Evolutionary conservation across 441 rosid species (phyloP).

Genomic region (Gossypium gossypioides): DNA sequence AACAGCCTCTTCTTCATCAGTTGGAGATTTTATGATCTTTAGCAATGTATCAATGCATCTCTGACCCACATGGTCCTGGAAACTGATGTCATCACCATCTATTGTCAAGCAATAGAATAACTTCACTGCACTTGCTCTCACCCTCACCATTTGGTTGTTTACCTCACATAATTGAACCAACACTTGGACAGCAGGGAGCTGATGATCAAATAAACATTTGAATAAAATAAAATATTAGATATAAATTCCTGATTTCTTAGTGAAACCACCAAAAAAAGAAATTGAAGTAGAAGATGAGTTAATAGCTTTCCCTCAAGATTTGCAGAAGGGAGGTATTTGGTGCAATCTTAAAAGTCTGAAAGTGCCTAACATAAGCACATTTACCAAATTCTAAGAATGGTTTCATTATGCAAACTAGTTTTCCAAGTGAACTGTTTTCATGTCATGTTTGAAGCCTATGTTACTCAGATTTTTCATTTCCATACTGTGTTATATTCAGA

Average conservation of each 20-base stretch:
- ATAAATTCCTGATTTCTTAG: not conserved
- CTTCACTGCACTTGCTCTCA: slow-evolving; percentile 31
- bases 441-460: not conserved
- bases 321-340: not conserved
- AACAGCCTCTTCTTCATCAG: slow-evolving; percentile 21
- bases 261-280: not conserved
- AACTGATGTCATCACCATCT: slow-evolving; percentile 19
- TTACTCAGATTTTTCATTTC: not conserved
- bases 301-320: not conserved
- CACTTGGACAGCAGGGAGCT: slow-evolving; percentile 34
- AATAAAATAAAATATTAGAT: not conserved
- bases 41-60: slow-evolving; percentile 25
- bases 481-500: not conserved
- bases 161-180: slow-evolving; percentile 31
- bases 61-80: slow-evolving; percentile 26
- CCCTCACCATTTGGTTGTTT: slow-evolving; percentile 17
- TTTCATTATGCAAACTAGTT: not conserved
- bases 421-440: not conserved
- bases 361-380: not conserved
- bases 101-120: slow-evolving; percentile 30
- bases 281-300: not conserved
- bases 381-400: not conserved
- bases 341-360: not conserved
- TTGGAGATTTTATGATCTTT: slow-evolving; percentile 15
- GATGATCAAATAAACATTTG: slow-evolving; percentile 4